phyloP scores from a whole-genome alignment of 1,139 yeast genomes.

The Pichiaceae sp. region DNA sequence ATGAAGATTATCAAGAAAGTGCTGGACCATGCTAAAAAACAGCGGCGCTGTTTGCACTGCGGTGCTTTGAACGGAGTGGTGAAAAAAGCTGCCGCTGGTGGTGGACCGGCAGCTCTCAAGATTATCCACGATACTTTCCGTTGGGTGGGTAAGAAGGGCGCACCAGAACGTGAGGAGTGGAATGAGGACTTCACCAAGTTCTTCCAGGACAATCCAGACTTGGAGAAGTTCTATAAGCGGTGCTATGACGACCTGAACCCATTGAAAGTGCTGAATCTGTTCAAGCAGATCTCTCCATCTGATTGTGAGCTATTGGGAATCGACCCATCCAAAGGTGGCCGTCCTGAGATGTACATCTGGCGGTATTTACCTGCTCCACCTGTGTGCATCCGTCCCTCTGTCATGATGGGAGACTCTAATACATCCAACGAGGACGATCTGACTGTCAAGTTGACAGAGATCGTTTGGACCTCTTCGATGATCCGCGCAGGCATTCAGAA shows the following conservation, averaged over 20 bases:
- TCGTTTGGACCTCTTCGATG: conserved; percentile 90
- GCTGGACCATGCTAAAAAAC: conserved; percentile 90
- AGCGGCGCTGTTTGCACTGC: conserved; percentile 82
- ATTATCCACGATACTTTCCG: conserved; percentile 94
- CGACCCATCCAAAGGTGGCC: conserved; percentile 77
- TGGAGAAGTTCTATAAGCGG: conserved; percentile 78
- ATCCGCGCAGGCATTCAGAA: conserved; percentile 92
- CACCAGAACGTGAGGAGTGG: conserved; percentile 81
- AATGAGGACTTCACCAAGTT: conserved; percentile 77
- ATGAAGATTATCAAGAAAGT: conserved; percentile 81
- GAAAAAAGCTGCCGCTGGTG: conserved; percentile 90
- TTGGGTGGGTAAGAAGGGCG: conserved; percentile 87
- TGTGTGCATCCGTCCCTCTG: conserved; percentile 96
- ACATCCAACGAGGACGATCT: conserved; percentile 94
- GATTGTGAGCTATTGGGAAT: conserved; percentile 93
- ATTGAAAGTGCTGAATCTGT: conserved; percentile 74
- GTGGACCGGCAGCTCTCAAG: conserved; percentile 87
- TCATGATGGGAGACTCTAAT: conserved; percentile 81
- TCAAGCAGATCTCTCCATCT: conserved; percentile 74
- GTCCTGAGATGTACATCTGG: conserved; percentile 98
- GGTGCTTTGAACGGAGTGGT: conserved; percentile 93
- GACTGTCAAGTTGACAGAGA: conserved; percentile 91
- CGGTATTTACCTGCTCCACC: conserved; percentile 98
- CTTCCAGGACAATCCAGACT: conserved; percentile 67
- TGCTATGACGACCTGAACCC: conserved; percentile 95